Base-by-base conservation (phyloP, 805 yeast genomes). In the Saccharomycopsis fermentans region DNA sequence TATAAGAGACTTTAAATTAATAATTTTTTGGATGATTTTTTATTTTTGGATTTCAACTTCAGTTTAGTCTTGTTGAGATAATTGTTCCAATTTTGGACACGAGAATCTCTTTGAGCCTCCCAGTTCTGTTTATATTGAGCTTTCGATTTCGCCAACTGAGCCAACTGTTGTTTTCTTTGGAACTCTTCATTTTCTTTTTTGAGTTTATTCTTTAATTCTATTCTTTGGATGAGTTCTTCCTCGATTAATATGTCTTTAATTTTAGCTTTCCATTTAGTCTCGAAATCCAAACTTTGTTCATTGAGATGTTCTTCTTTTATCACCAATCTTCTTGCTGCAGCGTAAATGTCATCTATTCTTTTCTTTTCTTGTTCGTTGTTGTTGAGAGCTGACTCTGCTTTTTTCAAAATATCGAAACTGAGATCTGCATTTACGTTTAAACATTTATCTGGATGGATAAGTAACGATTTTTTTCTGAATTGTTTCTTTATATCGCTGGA, bases 401-500 rank as follows among this genome's bases (percentile, higher is more conserved):
- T 79, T 62, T 82, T 81, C 55, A 85, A 68, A 37, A 73, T 58
- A 64, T 82, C 85, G 67, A 85, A 85, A 1, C 90, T 90, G 35
- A 71, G 76, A 0, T 87, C 81, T 0, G 90, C 88, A n/a, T 74
- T 70, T 0, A 74, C 71, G 63, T 84, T 78, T 34, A 69, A 66
- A 1, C 81, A 75, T 65, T 82, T 83, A 66, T 85, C 91, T 0
- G 91, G 91, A 67, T 85, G 91, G 17, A 85, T 79, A 59, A 82
- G 69, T 39, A 85, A 69, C 1, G 90, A 82, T 66, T 81, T 83
- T 68, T 76, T 77, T 27, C 89, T 71, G 66, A 76, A 85, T 43
- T 70, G 63, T 59, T 73, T 78, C 62, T 75, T 77, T 58, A 83
- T 75, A 54, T 71, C 76, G 8, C 65, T 60, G 3, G 66, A 62